Conservation (phyloP, 768 basidiomycete species). For the Kwoniella sp. region DNA sequence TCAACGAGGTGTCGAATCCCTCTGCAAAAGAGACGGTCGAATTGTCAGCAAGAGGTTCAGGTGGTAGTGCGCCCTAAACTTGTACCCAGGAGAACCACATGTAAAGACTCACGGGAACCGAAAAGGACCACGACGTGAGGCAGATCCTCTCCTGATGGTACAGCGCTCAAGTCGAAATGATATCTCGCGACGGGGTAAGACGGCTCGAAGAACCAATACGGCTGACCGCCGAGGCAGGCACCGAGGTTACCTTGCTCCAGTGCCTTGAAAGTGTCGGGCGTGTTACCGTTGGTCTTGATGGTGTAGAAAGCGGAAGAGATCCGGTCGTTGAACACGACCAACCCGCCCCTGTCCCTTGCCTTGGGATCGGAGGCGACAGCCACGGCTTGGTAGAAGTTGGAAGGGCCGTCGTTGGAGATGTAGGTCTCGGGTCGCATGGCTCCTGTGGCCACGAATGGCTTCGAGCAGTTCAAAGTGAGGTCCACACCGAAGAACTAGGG, state of each 20-base stretch:
- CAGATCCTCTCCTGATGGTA: constrained; percentile 17
- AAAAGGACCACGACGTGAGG: constrained; percentile 43
- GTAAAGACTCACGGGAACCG: constrained; percentile 23
- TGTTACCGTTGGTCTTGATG: constrained; percentile 47
- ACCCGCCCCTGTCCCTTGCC: constrained; percentile 38
- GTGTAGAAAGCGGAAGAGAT: constrained; percentile 52
- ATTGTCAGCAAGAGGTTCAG: neutral
- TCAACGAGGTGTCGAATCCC: constrained; percentile 18
- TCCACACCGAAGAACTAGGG: constrained; percentile 37
- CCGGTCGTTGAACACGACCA: constrained; percentile 55
- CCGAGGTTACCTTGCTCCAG: constrained; percentile 54
- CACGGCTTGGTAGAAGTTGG: constrained; percentile 51
- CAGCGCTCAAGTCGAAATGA: constrained; percentile 54
- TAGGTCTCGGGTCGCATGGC: constrained; percentile 54
- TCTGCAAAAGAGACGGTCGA: neutral
- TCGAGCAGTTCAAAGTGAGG: constrained; percentile 47
- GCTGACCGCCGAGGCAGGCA: constrained; percentile 33
- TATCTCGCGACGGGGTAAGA: constrained; percentile 44
- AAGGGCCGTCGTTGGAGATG: constrained; percentile 48
- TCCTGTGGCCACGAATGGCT: constrained; percentile 53
- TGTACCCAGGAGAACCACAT: too few relatives aligned
- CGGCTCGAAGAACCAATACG: constrained; percentile 45
- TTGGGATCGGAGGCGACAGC: constrained; percentile 35
- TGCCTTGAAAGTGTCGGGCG: constrained; percentile 53
- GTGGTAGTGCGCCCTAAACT: too few relatives aligned